Percentiles rank a stretch among this genome's conserved stretches.
phyloP scores from a whole-genome alignment of 2,329 filamentous ascomycete genomes.

The Phialophora chinensis region DNA sequence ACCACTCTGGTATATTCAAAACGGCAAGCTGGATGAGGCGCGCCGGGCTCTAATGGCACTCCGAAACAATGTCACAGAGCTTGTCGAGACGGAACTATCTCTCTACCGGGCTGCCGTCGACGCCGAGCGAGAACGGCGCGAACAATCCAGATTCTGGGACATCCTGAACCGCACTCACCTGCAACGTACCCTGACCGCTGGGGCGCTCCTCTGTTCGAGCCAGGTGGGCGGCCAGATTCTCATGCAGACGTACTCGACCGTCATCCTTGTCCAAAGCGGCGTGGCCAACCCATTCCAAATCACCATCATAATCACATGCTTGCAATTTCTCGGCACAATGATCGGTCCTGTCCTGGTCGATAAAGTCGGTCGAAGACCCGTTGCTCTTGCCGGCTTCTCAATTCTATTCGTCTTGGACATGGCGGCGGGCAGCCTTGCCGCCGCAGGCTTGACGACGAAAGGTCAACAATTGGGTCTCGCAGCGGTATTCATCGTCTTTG shows the following conservation, averaged over 20 bases:
- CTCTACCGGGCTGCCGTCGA: slow-evolving; percentile 37
- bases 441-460: slow-evolving; percentile 36
- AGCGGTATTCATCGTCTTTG: slow-evolving; percentile 46
- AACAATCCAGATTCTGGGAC: slow-evolving; percentile 45
- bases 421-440: slow-evolving; percentile 45
- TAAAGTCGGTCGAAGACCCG: slow-evolving; percentile 45
- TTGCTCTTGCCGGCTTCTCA: slow-evolving; percentile 46
- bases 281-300: slow-evolving; percentile 45
- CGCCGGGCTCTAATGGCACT: slow-evolving; percentile 56
- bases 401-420: slow-evolving; percentile 46
- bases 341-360: slow-evolving; percentile 47
- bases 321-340: slow-evolving; percentile 47
- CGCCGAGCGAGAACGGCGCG: slow-evolving; percentile 39
- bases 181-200: slow-evolving; percentile 46
- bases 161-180: slow-evolving; percentile 47
- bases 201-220: slow-evolving; percentile 46
- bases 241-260: slow-evolving; percentile 47
- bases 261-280: slow-evolving; percentile 46
- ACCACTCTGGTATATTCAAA: slow-evolving; percentile 59
- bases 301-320: slow-evolving; percentile 47
- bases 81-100: slow-evolving; percentile 24
- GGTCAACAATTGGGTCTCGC: slow-evolving; percentile 43
- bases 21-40: slow-evolving; percentile 57
- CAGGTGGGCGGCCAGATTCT: slow-evolving; percentile 49
- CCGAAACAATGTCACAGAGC: slow-evolving; percentile 42